These are phyloP conservation scores for Tetramitus jugosus DNA, from an alignment of 208 protist genomes.

Conservation along the genomic window DNA sequence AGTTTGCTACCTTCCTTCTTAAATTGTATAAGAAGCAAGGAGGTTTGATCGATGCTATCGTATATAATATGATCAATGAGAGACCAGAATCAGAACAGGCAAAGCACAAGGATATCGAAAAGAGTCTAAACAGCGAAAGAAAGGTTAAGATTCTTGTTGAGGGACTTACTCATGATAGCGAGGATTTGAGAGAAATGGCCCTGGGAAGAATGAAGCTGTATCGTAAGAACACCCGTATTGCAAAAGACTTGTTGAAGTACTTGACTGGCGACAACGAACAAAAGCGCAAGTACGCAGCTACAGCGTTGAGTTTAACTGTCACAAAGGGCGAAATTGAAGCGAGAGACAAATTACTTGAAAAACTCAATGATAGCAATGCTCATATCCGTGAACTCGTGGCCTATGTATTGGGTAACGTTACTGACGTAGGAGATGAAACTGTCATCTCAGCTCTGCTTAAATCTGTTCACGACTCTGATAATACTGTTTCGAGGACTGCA, in stretches of 20 bases:
- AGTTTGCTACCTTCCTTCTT: neutral
- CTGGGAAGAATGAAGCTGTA: neutral
- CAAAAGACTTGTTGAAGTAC: neutral
- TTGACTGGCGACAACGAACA: neutral
- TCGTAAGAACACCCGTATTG: neutral
- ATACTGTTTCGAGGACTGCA: neutral
- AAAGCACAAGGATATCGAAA: neutral
- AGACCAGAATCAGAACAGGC: neutral
- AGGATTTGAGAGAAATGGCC: slow-evolving; percentile 1
- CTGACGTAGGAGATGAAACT: neutral
- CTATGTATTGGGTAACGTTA: neutral
- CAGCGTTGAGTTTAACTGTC: neutral
- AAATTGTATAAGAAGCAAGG: neutral
- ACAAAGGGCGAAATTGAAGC: neutral
- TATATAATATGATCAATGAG: slow-evolving; percentile 19
- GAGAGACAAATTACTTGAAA: neutral
- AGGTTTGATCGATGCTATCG: neutral
- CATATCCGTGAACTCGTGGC: neutral
- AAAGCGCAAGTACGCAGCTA: neutral
- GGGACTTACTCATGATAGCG: neutral
- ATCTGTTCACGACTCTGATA: neutral
- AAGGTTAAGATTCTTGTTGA: neutral
- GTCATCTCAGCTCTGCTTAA: neutral
- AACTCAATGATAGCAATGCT: neutral
- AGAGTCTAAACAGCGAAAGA: neutral